Base-by-base conservation (phyloP, 2,329 filamentous ascomycete species). In the Pseudocercospora fuligena region DNA sequence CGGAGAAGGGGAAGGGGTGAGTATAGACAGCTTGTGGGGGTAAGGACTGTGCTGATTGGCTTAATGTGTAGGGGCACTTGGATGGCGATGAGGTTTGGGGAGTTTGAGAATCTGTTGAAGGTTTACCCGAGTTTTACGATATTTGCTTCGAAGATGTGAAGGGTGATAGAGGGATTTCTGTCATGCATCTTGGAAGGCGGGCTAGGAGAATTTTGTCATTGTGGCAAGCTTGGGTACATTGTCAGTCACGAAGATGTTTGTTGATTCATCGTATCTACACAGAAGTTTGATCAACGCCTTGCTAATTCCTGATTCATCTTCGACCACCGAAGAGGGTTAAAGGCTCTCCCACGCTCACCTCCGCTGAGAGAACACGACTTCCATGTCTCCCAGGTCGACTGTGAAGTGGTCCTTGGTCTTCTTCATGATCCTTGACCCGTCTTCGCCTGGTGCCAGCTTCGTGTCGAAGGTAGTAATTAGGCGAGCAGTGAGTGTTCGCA, bases 321-420 rank as follows among this genome's bases (percentile, higher is more conserved):
- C 46, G 19, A 21, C 54, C 29, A 9, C 21, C 23, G 29, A 27
- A 27, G 27, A 27, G 27, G 3, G 27, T 27, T 27, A 27, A 27
- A 27, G 14, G 8, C 11, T n/a, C 25, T 33, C 53, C 21, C 16
- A 58, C n/a, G 12, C 57, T 61, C 31, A 65, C 31, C 33, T 56
- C 43, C 69, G 65, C 31, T 49, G 46, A 33, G 57, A 70, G 43
- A 76, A 75, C 36, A 71, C 67, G 49, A 76, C 51, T 51, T 75
- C 72, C 40, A 73, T 33, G 62, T 71, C 69, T 1, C 73, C 73
- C 23, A 73, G 60, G 62, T 74, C 70, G 9, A 79, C 65, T 11
- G 78, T 77, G 64, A 81, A 81, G 36, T 78, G 76, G 66, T 82
- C 80, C 65, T 71, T 74, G 6, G 75, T 77, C 58, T 78, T 69